Percentiles rank a stretch among this genome's conserved stretches.
These are phyloP conservation scores for Schizonepeta tenuifolia DNA, from an alignment of 257 asterid species.

Conservation along the genomic window DNA sequence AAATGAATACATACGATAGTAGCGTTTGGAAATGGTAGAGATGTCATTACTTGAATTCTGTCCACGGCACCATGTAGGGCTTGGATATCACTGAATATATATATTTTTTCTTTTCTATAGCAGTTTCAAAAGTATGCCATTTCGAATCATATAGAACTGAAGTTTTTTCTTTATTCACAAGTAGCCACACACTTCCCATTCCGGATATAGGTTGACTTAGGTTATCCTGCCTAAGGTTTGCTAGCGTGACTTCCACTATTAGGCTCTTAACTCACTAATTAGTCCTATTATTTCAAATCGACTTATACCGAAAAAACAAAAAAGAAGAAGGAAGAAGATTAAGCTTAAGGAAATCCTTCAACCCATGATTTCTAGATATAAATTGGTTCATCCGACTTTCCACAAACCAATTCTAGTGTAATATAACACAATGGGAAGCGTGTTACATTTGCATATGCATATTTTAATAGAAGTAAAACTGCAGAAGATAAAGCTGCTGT, in stretches of 20 bases:
- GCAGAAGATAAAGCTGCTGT: not conserved
- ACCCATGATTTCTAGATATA: not conserved
- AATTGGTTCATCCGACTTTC: not conserved
- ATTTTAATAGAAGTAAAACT: not conserved
- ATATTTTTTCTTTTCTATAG: no score
- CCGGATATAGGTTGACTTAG: not conserved
- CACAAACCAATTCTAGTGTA: no score
- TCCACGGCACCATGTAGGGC: no score
- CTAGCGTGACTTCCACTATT: not conserved
- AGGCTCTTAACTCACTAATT: not conserved
- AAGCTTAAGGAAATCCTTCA: not conserved
- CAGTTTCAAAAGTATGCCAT: no score
- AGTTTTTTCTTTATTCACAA: no score
- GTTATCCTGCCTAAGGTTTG: not conserved
- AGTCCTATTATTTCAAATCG: not conserved
- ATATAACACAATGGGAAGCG: not conserved
- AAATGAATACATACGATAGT: constrained; percentile 3
- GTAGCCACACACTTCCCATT: no score
- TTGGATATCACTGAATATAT: no score
- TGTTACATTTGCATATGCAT: not conserved
- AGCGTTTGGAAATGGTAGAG: not conserved
- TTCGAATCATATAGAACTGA: not conserved
- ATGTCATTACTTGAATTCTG: constrained; percentile 2
- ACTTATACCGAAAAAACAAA: not conserved
- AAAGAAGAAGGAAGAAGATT: no score